Evolutionary conservation across 371 early-diverging fungal species (phyloP).

Genomic region (Smittium mucronatum): DNA sequence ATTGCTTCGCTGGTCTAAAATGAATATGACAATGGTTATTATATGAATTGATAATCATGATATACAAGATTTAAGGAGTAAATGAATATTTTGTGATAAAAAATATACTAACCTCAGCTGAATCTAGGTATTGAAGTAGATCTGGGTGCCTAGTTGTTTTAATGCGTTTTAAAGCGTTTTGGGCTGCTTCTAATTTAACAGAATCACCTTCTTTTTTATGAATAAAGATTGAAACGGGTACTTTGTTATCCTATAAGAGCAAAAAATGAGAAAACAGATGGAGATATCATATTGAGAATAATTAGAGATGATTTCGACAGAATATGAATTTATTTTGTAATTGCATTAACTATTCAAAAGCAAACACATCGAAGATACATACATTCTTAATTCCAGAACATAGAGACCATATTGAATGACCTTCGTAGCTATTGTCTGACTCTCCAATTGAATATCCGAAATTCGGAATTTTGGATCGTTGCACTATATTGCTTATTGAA

Average conservation of each 20-base stretch:
- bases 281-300: no score
- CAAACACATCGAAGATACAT: no score
- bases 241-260: constrained; percentile 46
- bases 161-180: constrained; percentile 73
- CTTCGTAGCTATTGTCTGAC: constrained; percentile 45
- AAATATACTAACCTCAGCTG: constrained; percentile 9
- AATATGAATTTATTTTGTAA: no score
- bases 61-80: background rate
- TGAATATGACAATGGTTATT: constrained; percentile 74
- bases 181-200: constrained; percentile 60
- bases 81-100: no score
- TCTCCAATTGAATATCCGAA: constrained; percentile 69
- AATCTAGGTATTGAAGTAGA: constrained; percentile 44
- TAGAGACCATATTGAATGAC: constrained; percentile 58
- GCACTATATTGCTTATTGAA: constrained; percentile 8
- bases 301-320: no score
- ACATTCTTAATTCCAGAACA: constrained; percentile 72
- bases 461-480: constrained; percentile 39
- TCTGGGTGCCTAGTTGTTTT: constrained; percentile 87
- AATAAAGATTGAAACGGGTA: constrained; percentile 75
- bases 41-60: no score
- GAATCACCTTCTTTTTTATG: constrained; percentile 54
- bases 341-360: no score
- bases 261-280: background rate
- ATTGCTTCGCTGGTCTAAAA: constrained; percentile 74